phyloP scores from a whole-genome alignment of 75 land plant genomes.

The Ceratopteris richardii region DNA sequence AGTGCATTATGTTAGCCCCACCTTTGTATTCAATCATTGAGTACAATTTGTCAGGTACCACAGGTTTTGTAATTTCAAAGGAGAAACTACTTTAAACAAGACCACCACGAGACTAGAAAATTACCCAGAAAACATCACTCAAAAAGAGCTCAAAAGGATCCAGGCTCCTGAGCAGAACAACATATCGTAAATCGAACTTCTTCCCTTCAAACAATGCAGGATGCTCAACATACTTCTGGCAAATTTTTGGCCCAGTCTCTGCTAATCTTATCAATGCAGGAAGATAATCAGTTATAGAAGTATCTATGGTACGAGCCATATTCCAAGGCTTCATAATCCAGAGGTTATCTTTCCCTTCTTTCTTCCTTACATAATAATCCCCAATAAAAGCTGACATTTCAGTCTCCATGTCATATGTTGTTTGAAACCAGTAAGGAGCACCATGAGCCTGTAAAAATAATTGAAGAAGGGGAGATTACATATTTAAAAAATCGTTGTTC shows the following conservation, averaged over 20 bases:
- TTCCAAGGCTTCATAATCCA: constrained; percentile 99
- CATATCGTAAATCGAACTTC: constrained; percentile 92
- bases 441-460: constrained; percentile 58
- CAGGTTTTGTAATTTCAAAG: too few species aligned
- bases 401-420: constrained; percentile 86
- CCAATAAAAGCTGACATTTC: constrained; percentile 78
- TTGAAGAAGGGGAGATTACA: neutral
- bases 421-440: constrained; percentile 75
- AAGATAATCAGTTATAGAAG: constrained; percentile 66
- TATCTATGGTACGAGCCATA: constrained; percentile 97
- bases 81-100: too few species aligned
- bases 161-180: constrained; percentile 82
- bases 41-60: too few species aligned
- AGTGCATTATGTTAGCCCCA: too few species aligned
- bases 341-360: constrained; percentile 58
- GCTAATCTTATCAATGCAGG: constrained; percentile 76
- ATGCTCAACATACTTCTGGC: constrained; percentile 92
- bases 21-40: too few species aligned
- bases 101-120: too few species aligned
- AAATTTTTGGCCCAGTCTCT: constrained; percentile 97
- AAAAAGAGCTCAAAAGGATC: constrained; percentile 81
- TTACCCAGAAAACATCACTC: constrained; percentile 88
- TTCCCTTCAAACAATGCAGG: constrained; percentile 77
- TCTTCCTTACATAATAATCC: constrained; percentile 60
- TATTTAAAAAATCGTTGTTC: neutral